Percentiles rank a stretch among this genome's conserved stretches.
These are phyloP conservation scores for Hypoxylon fragiforme DNA, from an alignment of 495 filamentous ascomycete species.

Conservation along the genomic window DNA sequence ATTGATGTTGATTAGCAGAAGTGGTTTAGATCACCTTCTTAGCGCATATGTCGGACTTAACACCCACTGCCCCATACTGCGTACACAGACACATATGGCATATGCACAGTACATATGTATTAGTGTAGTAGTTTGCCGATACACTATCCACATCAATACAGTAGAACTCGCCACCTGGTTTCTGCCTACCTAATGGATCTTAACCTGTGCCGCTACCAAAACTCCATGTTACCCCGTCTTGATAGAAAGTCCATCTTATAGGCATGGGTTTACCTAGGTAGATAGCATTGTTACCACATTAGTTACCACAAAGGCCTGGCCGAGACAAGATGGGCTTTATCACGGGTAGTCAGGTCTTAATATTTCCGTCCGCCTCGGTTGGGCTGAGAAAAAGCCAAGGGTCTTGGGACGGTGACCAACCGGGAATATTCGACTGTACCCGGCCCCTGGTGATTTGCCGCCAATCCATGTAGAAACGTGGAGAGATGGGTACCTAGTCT, in stretches of 20 bases:
- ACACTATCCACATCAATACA: too few relatives aligned
- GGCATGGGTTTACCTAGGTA: too few relatives aligned
- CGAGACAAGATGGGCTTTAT: too few relatives aligned
- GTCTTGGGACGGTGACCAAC: conserved; percentile 19
- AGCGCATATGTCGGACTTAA: conserved; percentile 18
- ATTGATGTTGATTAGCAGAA: conserved; percentile 4
- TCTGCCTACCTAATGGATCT: background rate
- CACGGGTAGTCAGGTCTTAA: conserved; percentile 8
- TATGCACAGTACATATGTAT: too few relatives aligned
- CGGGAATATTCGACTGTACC: conserved; percentile 29
- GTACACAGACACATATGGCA: too few relatives aligned
- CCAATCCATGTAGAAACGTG: conserved; percentile 33
- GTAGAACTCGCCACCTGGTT: background rate
- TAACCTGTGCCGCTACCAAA: background rate
- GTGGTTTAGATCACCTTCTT: conserved; percentile 6
- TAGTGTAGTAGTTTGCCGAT: too few relatives aligned
- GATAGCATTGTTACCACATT: too few relatives aligned
- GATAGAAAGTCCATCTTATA: too few relatives aligned
- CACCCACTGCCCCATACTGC: conserved; percentile 3
- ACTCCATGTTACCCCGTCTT: background rate
- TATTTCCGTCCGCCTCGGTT: conserved; percentile 7
- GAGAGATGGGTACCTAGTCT: conserved; percentile 22
- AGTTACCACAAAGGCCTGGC: too few relatives aligned
- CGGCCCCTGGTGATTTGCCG: conserved; percentile 22
- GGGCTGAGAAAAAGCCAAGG: conserved; percentile 20